These are phyloP conservation scores for Diversispora epigaea DNA, from an alignment of 192 early-diverging fungal species.

Conservation along the genomic window DNA sequence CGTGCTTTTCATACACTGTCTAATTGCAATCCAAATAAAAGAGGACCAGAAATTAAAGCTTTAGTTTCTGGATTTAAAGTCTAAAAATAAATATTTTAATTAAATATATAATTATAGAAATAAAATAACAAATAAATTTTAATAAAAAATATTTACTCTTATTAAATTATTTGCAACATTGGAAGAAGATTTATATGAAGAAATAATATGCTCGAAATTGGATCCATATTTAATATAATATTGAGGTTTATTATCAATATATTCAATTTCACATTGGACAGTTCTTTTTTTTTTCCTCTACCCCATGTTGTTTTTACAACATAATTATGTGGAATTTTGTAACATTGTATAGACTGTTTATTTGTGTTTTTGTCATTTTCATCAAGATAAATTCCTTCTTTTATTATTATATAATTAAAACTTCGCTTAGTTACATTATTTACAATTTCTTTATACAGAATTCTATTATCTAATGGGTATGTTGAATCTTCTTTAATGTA, in stretches of 20 bases:
- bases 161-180: background rate
- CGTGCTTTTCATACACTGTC: background rate
- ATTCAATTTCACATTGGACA: background rate
- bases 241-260: slow-evolving; percentile 1
- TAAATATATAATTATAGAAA: background rate
- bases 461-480: too few species aligned
- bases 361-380: background rate
- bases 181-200: background rate
- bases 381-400: background rate
- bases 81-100: background rate
- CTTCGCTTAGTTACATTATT: background rate
- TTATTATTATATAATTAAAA: slow-evolving; percentile 3
- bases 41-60: background rate
- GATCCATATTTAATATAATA: background rate
- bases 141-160: background rate
- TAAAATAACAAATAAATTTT: background rate
- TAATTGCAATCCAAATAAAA: background rate
- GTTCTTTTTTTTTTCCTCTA: background rate
- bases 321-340: slow-evolving; percentile 16
- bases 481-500: too few species aligned
- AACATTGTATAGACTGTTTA: background rate
- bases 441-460: too few species aligned
- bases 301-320: slow-evolving; percentile 17
- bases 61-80: background rate
- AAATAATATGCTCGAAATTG: background rate